A percentile compares a stretch with the other conserved stretches of the same genome.
These are phyloP conservation scores for Pyricularia grisea DNA, from an alignment of 2,329 filamentous ascomycete genomes.

Conservation along the genomic window DNA sequence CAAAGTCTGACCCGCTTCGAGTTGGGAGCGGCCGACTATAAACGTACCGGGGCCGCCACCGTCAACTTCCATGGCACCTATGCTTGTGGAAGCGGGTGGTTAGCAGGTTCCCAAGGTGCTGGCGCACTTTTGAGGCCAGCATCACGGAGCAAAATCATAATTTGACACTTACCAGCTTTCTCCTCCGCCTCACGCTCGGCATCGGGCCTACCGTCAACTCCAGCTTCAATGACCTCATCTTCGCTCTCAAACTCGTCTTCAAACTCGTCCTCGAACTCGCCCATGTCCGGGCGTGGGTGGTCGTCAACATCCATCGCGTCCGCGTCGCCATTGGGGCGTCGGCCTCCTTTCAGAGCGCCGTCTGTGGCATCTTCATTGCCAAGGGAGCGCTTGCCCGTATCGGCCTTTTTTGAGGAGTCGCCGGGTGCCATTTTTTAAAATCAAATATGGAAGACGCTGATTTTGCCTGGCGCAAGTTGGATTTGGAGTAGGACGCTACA, in stretches of 20 bases:
- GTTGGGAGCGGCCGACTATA: constrained; percentile 87
- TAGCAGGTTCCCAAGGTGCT: not conserved
- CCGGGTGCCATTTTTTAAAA: not conserved
- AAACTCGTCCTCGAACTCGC: constrained; percentile 92
- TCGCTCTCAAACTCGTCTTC: constrained; percentile 82
- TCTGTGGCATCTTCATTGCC: constrained; percentile 9
- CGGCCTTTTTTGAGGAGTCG: not conserved
- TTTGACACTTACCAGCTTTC: constrained; percentile 32
- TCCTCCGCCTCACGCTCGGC: constrained; percentile 89
- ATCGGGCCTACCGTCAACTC: constrained; percentile 86
- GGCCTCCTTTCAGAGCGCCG: constrained; percentile 47
- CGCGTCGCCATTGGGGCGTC: constrained; percentile 30
- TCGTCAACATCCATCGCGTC: constrained; percentile 60
- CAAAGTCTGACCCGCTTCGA: constrained; percentile 83
- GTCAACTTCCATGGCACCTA: constrained; percentile 79
- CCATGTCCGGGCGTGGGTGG: constrained; percentile 45
- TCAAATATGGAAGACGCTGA: not conserved
- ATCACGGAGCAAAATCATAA: not conserved
- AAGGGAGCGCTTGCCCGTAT: constrained; percentile 9
- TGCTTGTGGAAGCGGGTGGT: not conserved
- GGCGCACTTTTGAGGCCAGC: not conserved
- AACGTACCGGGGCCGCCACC: constrained; percentile 63
- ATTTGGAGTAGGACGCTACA: not conserved
- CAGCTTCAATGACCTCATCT: constrained; percentile 89
- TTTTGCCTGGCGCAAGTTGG: not conserved